Conservation (phyloP, 371 early-diverging fungal genomes). For the Rhizopus microsporus region DNA sequence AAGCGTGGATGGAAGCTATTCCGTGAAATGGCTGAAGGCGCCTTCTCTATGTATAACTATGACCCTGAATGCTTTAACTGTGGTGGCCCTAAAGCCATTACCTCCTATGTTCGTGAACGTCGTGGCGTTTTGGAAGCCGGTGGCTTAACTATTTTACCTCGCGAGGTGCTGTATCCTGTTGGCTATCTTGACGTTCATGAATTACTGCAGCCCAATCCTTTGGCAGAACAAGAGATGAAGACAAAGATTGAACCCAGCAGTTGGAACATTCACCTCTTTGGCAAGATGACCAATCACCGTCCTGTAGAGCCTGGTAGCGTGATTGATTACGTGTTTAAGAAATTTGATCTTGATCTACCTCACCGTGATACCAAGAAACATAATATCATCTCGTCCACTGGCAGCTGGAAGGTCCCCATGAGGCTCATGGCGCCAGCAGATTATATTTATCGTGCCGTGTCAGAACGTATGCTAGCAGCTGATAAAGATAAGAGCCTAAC, state of each 20-base stretch:
- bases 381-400: conserved; percentile 35
- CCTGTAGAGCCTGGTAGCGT: conserved; percentile 53
- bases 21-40: conserved; percentile 60
- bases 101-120: conserved; percentile 58
- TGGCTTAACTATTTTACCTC: conserved; percentile 54
- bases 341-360: conserved; percentile 55
- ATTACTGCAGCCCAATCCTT: conserved; percentile 36
- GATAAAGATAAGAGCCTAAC: conserved; percentile 17
- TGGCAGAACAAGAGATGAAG: conserved; percentile 54
- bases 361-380: conserved; percentile 39
- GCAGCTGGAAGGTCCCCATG: conserved; percentile 30
- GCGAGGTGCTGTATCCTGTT: conserved; percentile 55
- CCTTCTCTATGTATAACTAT: conserved; percentile 56
- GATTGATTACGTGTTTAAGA: conserved; percentile 51
- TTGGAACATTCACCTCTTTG: conserved; percentile 63
- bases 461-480: conserved; percentile 23
- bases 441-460: conserved; percentile 35
- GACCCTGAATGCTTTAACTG: conserved; percentile 68
- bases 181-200: conserved; percentile 55
- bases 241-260: conserved; percentile 36
- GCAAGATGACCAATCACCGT: conserved; percentile 63
- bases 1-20: conserved; percentile 63
- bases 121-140: conserved; percentile 46
- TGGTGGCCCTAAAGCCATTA: conserved; percentile 64
- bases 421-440: conserved; percentile 31